phyloP scores from a whole-genome alignment of 140 eudicot genomes.

The Flaveria floridana region DNA sequence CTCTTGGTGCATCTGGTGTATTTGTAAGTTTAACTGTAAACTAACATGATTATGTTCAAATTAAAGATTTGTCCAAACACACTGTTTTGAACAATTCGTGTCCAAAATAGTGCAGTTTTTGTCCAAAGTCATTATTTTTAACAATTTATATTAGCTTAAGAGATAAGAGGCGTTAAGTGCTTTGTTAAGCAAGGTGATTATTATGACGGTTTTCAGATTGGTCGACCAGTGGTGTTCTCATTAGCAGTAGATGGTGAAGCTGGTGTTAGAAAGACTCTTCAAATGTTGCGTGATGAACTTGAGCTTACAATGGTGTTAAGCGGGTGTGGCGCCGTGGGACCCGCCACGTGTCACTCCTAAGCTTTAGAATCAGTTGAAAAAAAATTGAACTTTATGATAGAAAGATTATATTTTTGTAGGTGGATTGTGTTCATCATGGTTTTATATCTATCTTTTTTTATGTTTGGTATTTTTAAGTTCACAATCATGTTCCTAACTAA shows the following conservation, averaged over 20 bases:
- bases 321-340: constrained; percentile 72
- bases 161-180: not conserved
- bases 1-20: constrained; percentile 92
- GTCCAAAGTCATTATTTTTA: not conserved
- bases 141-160: not conserved
- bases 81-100: too few species aligned
- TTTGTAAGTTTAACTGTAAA: constrained; percentile 59
- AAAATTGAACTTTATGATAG: too few species aligned
- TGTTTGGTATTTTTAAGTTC: not conserved
- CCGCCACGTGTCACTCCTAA: constrained; percentile 41
- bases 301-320: constrained; percentile 78
- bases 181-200: constrained; percentile 8
- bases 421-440: constrained; percentile 10
- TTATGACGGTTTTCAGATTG: constrained; percentile 48
- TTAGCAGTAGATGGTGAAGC: constrained; percentile 80
- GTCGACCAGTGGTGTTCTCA: constrained; percentile 66
- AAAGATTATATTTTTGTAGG: not conserved
- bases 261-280: constrained; percentile 68
- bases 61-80: too few species aligned
- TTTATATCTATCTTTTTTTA: not conserved
- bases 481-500: too few species aligned
- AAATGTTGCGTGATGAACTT: constrained; percentile 70
- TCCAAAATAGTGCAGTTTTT: too few species aligned
- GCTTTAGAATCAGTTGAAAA: constrained; percentile 29
- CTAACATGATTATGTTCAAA: not conserved